These are phyloP conservation scores for Cocos nucifera DNA, from an alignment of 176 grass and related monocot species.

Conservation along the genomic window DNA sequence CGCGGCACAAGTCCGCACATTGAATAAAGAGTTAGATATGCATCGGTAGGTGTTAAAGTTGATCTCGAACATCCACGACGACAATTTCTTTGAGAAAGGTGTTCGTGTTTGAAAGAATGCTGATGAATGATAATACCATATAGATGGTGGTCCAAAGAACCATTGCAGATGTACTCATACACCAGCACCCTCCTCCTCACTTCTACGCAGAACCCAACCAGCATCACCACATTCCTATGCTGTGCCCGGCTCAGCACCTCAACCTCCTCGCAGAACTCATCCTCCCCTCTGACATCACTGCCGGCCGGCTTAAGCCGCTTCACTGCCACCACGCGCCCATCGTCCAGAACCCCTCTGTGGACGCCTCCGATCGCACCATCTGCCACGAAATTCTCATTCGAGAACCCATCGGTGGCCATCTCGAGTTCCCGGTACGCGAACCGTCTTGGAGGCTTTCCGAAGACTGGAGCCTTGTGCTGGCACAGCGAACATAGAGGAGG, in stretches of 20 bases:
- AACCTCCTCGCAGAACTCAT: constrained; percentile 20
- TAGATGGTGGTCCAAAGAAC: constrained; percentile 22
- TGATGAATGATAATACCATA: not conserved
- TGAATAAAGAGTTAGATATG: not conserved
- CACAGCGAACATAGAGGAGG: constrained; percentile 24
- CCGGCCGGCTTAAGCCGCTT: constrained; percentile 6
- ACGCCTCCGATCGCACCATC: constrained; percentile 7
- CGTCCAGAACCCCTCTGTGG: constrained; percentile 17
- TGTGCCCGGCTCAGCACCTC: constrained; percentile 23
- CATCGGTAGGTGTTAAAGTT: too few species aligned
- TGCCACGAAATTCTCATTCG: constrained; percentile 5
- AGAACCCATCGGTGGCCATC: constrained; percentile 12
- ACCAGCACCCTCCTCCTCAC: constrained; percentile 6
- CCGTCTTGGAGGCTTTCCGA: constrained; percentile 21
- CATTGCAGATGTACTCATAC: constrained; percentile 26
- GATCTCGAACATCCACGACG: too few species aligned
- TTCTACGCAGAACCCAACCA: constrained; percentile 16
- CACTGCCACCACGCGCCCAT: constrained; percentile 16
- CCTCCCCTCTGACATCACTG: not conserved
- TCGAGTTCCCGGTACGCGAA: constrained; percentile 15
- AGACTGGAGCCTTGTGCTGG: constrained; percentile 23
- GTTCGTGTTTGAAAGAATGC: too few species aligned
- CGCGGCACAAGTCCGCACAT: not conserved
- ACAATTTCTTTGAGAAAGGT: too few species aligned
- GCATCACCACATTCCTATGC: constrained; percentile 22